Conservation (phyloP, 805 yeast genomes). For the Suhomyces faveliae region DNA sequence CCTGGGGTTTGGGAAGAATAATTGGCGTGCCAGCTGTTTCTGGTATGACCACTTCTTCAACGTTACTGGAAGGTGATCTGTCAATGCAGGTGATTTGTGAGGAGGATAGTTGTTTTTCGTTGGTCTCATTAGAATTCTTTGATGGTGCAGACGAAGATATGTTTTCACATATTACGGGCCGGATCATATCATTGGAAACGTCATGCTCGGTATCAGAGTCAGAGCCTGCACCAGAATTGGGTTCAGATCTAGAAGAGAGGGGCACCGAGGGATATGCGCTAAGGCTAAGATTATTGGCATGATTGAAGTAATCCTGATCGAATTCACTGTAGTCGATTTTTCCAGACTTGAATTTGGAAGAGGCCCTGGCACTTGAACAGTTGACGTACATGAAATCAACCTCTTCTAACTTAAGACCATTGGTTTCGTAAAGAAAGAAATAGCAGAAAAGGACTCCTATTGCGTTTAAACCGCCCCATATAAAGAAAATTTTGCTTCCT, state of each 20-base stretch:
- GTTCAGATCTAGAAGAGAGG: not conserved
- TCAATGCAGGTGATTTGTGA: slow-evolving; percentile 7
- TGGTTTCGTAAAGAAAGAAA: slow-evolving; percentile 73
- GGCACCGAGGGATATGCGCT: not conserved
- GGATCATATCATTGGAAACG: slow-evolving; percentile 1
- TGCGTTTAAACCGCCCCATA: slow-evolving; percentile 75
- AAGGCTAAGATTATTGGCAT: not conserved
- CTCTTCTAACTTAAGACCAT: slow-evolving; percentile 76
- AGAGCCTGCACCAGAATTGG: not conserved
- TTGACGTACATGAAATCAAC: slow-evolving; percentile 70
- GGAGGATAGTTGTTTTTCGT: slow-evolving; percentile 8
- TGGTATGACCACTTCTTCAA: not conserved
- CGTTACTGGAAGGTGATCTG: not conserved
- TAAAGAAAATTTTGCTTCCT: slow-evolving; percentile 71
- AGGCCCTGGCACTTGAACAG: slow-evolving; percentile 54
- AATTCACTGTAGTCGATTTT: slow-evolving; percentile 28
- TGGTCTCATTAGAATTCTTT: slow-evolving; percentile 9
- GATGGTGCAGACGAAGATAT: slow-evolving; percentile 15
- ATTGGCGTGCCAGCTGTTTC: not conserved
- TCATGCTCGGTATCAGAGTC: slow-evolving; percentile 1
- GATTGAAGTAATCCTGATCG: slow-evolving; percentile 7
- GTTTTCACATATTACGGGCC: not conserved
- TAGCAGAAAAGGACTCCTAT: slow-evolving; percentile 60
- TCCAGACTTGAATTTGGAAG: slow-evolving; percentile 44
- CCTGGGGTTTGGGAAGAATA: not conserved